Percentiles rank a stretch among this genome's conserved stretches.
Evolutionary conservation across 1,284 basidiomycete species (phyloP).

Genomic region (Apiotrichum laibachii): DNA sequence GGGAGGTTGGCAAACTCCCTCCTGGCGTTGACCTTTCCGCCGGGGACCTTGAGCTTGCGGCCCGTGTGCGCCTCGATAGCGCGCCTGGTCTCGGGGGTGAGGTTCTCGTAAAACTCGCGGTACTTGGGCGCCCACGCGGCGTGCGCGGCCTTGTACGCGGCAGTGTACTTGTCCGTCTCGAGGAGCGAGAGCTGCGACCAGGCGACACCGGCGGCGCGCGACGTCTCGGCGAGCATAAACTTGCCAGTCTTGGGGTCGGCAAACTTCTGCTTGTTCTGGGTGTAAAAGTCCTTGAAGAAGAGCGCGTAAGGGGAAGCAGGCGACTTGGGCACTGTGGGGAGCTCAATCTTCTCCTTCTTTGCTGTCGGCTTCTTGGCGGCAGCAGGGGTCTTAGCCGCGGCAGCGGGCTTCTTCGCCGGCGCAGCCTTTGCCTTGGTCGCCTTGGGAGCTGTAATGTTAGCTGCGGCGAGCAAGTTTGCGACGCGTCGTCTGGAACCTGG

Average conservation of each 20-base stretch:
- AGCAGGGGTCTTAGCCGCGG: neutral
- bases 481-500: no score
- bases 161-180: conserved; percentile 16
- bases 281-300: conserved; percentile 26
- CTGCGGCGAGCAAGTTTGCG: neutral
- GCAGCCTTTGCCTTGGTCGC: neutral
- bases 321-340: conserved; percentile 13
- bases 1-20: conserved; percentile 15
- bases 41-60: conserved; percentile 29
- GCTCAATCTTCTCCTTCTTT: neutral
- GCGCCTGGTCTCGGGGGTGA: conserved; percentile 23
- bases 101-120: conserved; percentile 27
- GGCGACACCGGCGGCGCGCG: conserved; percentile 18
- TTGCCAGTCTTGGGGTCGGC: conserved; percentile 18
- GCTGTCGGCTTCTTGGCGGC: conserved; percentile 4
- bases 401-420: neutral
- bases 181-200: conserved; percentile 23
- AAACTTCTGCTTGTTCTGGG: conserved; percentile 7
- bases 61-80: conserved; percentile 28
- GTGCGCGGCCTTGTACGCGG: conserved; percentile 10
- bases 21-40: conserved; percentile 22
- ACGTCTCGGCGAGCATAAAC: conserved; percentile 16
- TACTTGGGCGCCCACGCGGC: conserved; percentile 26
- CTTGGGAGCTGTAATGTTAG: neutral
- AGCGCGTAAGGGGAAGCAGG: conserved; percentile 29